Percentiles rank a stretch among this genome's conserved stretches.
Conservation (phyloP, 108 stramenopile species). For the Pinguiococcus pyrenoidosus region DNA sequence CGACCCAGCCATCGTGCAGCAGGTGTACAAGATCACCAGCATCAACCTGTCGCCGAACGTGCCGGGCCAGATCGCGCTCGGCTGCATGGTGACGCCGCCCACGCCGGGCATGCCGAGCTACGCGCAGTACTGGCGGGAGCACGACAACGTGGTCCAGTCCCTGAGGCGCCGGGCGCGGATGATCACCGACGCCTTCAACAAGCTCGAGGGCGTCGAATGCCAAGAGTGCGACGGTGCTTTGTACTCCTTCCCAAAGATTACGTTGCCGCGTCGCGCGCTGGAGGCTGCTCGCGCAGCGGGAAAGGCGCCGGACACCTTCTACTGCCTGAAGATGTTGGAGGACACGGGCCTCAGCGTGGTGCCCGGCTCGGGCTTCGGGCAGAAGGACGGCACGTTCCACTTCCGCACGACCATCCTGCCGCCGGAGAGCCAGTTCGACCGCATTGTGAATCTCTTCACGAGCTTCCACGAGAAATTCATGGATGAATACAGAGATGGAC, state of each 20-base stretch:
- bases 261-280: constrained; percentile 64
- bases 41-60: constrained; percentile 74
- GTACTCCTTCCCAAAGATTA: constrained; percentile 83
- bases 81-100: constrained; percentile 79
- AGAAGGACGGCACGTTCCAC: constrained; percentile 75
- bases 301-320: constrained; percentile 71
- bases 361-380: constrained; percentile 90
- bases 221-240: constrained; percentile 81
- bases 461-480: constrained; percentile 68
- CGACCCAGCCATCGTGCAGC: constrained; percentile 59
- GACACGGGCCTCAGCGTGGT: constrained; percentile 87
- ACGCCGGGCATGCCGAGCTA: constrained; percentile 55
- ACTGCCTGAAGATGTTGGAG: constrained; percentile 75
- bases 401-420: constrained; percentile 68
- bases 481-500: constrained; percentile 48
- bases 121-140: constrained; percentile 50
- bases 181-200: constrained; percentile 65
- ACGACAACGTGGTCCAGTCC: constrained; percentile 46
- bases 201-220: constrained; percentile 74
- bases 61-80: constrained; percentile 69
- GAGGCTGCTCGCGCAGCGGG: constrained; percentile 50
- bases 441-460: constrained; percentile 53
- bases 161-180: constrained; percentile 62
- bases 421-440: constrained; percentile 55
- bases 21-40: constrained; percentile 82